phyloP scores from a whole-genome alignment of 345 rosid species.

The Acer yangbiense region DNA sequence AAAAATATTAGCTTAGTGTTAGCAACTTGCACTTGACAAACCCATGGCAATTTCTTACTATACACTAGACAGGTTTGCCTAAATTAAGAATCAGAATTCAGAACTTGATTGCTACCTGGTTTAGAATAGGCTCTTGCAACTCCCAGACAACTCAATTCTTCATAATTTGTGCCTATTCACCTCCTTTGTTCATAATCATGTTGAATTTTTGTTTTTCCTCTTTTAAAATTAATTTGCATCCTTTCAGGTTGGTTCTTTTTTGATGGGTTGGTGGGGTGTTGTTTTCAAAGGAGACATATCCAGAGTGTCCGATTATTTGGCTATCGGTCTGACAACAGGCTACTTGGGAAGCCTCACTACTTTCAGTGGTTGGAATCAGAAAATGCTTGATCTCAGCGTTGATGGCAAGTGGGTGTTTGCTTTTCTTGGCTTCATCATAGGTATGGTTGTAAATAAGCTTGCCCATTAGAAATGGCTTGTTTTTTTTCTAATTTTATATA shows the following conservation, averaged over 20 bases:
- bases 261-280: constrained; percentile 97
- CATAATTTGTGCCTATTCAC: neutral
- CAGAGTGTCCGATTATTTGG: constrained; percentile 62
- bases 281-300: constrained; percentile 77
- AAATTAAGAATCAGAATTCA: neutral
- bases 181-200: neutral
- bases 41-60: too few relatives aligned
- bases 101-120: neutral
- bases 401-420: constrained; percentile 76
- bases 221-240: neutral
- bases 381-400: constrained; percentile 84
- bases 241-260: constrained; percentile 82
- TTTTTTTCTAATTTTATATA: neutral
- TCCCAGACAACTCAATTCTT: neutral
- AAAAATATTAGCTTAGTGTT: too few relatives aligned
- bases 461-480: neutral
- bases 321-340: constrained; percentile 82
- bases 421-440: constrained; percentile 65
- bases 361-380: constrained; percentile 97
- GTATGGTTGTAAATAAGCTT: constrained; percentile 36
- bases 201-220: neutral
- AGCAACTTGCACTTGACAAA: neutral
- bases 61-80: neutral
- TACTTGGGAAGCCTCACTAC: constrained; percentile 95
- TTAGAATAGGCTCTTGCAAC: neutral